Base-by-base conservation (phyloP, 2,329 filamentous ascomycete species). In the Venturia pyrina region DNA sequence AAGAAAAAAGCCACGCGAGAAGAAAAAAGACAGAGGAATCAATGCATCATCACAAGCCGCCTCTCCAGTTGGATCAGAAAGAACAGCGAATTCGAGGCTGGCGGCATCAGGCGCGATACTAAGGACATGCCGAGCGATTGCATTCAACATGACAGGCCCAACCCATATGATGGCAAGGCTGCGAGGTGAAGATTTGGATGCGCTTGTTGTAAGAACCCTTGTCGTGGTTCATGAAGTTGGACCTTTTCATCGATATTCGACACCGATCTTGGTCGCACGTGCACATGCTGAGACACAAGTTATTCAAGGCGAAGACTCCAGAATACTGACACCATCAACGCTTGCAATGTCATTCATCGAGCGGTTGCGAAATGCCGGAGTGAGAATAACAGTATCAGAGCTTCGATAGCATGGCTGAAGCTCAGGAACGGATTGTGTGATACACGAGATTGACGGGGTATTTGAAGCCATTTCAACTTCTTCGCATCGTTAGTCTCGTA, bases 41-140 rank as follows among this genome's bases (percentile, higher is more conserved):
- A 78, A 72, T 15, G 77, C 77, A 40, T 77, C 72, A 40, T 80
- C 75, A 62, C 77, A 80, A 2, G 78, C 78, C 17, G 72, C 72
- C 0, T 71, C 69, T 3, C 68, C 69, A 0, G 72, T 70, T 24
- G 79, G 74, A 63, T 79, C 76, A 1, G 76, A 74, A 1, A 81
- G 73, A 43, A 76, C 66, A n/a, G 71, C 67, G 57, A 68, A 67
- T 28, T 37, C 62, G 24, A 70, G 68, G 10, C 17, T 56, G 5
- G 13, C 37, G 19, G 19, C 40, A 11, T 73, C 65, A 3, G 70
- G 67, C 56, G 71, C 69, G 60, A 76, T 68, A 19, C 70, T 67
- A 86, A 86, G 71, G 73, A 78, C 65, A 72, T 89, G 66, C 89
- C 89, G 73, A 80, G 87, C 1, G 87, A 95, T 74, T 87, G 92